Evolutionary conservation across 2,329 filamentous ascomycete genomes (phyloP).

Genomic region (Aaosphaeria pasadenensis): DNA sequence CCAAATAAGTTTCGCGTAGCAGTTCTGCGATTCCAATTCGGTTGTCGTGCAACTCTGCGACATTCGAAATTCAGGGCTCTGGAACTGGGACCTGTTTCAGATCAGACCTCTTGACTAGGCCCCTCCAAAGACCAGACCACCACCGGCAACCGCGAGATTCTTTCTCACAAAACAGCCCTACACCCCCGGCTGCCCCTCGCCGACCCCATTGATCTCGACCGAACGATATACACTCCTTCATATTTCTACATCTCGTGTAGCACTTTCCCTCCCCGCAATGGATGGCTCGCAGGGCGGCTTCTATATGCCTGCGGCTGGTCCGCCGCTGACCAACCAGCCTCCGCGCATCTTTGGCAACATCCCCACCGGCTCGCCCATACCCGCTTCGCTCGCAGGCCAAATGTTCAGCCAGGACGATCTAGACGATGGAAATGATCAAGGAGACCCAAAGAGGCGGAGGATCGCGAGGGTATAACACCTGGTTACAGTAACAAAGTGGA

Average conservation of each 20-base stretch:
- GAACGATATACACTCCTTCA: too few species aligned
- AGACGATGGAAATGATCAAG: constrained; percentile 55
- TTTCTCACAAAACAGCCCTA: constrained; percentile 19
- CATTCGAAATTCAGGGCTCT: constrained; percentile 15
- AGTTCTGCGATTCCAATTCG: constrained; percentile 12
- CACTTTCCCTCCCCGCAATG: constrained; percentile 18
- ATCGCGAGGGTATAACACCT: constrained; percentile 72
- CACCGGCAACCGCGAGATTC: constrained; percentile 6
- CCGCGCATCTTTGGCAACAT: constrained; percentile 40
- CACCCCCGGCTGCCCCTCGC: background rate
- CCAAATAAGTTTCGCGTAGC: background rate
- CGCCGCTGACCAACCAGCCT: constrained; percentile 38
- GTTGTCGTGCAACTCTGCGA: constrained; percentile 24
- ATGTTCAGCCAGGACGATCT: constrained; percentile 50
- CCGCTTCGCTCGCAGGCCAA: constrained; percentile 20
- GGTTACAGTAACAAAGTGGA: background rate
- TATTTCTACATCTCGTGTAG: background rate
- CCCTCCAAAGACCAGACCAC: constrained; percentile 8
- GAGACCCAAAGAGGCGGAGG: constrained; percentile 80
- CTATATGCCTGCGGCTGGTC: constrained; percentile 21
- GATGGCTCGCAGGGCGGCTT: constrained; percentile 30
- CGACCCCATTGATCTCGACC: background rate
- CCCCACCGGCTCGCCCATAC: constrained; percentile 36
- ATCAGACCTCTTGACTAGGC: constrained; percentile 15
- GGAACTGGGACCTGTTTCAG: constrained; percentile 31